A percentile compares a stretch with the other conserved stretches of the same genome.
Evolutionary conservation across 176 grass and related monocot species (phyloP).

Genomic region (Oryza meridionalis): DNA sequence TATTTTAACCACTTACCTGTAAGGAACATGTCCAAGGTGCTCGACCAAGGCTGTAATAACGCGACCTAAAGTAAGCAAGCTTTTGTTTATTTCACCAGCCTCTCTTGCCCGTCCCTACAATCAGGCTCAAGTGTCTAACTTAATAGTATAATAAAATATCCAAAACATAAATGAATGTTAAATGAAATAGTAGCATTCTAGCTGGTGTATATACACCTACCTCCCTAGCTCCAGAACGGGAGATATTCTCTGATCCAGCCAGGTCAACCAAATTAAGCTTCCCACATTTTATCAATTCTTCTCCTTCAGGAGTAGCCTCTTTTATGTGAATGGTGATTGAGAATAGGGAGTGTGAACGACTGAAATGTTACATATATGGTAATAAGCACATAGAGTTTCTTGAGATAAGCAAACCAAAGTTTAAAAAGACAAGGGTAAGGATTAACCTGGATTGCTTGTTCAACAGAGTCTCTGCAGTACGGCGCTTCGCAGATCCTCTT

Average conservation of each 20-base stretch:
- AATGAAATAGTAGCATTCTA: slow-evolving; percentile 19
- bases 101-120: slow-evolving; percentile 93
- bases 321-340: slow-evolving; percentile 99
- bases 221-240: slow-evolving; percentile 93
- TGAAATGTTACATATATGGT: slow-evolving; percentile 48
- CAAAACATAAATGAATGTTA: background rate
- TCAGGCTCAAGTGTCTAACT: slow-evolving; percentile 27
- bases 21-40: slow-evolving; percentile 95
- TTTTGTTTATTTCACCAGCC: slow-evolving; percentile 99
- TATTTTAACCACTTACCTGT: slow-evolving; percentile 62
- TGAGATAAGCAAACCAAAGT: slow-evolving; percentile 19
- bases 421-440: background rate
- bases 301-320: slow-evolving; percentile 98
- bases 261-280: slow-evolving; percentile 95
- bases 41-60: slow-evolving; percentile 97
- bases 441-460: slow-evolving; percentile 99
- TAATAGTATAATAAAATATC: slow-evolving; percentile 10
- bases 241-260: slow-evolving; percentile 98
- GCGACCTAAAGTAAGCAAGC: slow-evolving; percentile 95
- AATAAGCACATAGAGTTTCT: slow-evolving; percentile 26
- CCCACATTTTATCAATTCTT: slow-evolving; percentile 97
- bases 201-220: slow-evolving; percentile 46
- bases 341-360: slow-evolving; percentile 96
- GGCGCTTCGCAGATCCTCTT: slow-evolving; percentile 92
- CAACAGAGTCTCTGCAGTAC: slow-evolving; percentile 89